A percentile compares a stretch with the other conserved stretches of the same genome.
Conservation (phyloP, 805 yeast species). For the Hanseniaspora guilliermondii region DNA sequence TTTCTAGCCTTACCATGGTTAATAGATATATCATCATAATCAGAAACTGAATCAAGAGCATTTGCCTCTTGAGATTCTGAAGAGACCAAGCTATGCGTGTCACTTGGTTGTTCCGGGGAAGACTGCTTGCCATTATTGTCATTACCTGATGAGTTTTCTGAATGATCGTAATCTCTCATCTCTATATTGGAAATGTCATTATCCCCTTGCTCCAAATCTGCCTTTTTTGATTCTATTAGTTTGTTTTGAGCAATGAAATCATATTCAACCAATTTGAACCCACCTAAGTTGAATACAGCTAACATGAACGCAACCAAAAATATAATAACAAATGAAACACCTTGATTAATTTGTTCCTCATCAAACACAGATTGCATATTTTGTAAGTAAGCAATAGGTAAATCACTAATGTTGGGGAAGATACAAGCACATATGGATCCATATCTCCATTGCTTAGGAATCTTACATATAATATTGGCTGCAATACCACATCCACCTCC, state of each 20-base stretch:
- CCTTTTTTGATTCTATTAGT: slow-evolving; percentile 21
- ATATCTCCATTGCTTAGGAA: slow-evolving; percentile 60
- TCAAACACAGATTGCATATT: slow-evolving; percentile 52
- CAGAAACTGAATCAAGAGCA: background rate
- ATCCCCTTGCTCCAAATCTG: slow-evolving; percentile 16
- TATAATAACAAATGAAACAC: slow-evolving; percentile 74
- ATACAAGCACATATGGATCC: slow-evolving; percentile 59
- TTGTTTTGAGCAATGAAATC: slow-evolving; percentile 38
- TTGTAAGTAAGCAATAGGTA: slow-evolving; percentile 66
- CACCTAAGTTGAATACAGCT: slow-evolving; percentile 63
- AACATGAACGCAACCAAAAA: slow-evolving; percentile 56
- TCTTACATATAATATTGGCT: slow-evolving; percentile 26
- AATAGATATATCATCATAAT: background rate
- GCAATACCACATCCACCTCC: slow-evolving; percentile 38
- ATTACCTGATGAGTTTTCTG: background rate
- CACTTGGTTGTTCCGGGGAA: slow-evolving; percentile 6
- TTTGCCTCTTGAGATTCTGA: background rate
- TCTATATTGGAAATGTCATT: slow-evolving; percentile 14
- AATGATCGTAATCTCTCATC: background rate
- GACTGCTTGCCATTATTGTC: background rate
- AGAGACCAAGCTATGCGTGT: slow-evolving; percentile 2
- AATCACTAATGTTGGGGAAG: slow-evolving; percentile 62
- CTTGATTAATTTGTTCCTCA: slow-evolving; percentile 49
- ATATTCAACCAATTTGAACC: slow-evolving; percentile 52
- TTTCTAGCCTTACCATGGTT: background rate